Base-by-base conservation (phyloP, 768 basidiomycete species). In the Gelatoporia subvermispora region DNA sequence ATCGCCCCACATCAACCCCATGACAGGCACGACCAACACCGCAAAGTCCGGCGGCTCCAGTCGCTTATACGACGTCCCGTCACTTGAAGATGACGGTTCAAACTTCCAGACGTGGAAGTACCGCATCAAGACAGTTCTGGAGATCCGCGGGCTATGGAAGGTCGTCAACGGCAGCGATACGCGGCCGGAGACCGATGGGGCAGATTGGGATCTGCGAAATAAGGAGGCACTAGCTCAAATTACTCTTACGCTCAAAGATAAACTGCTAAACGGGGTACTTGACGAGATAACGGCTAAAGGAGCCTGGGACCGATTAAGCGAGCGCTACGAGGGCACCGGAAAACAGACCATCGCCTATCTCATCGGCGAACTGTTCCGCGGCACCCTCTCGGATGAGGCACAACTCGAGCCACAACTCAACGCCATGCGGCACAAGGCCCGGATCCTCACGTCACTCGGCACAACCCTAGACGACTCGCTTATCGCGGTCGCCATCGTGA, bases 201-300 rank as follows among this genome's bases (percentile, higher is more conserved):
- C 9, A 10, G 39, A 11, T 18, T 40, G 39, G 39, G 11, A 20
- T 18, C 8, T 18, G 39, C 9, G 39, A 18, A 18, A 61, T 20
- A 42, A 53, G n/a, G 55, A 62, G 44, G 58, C 60, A 1, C 17
- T 35, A 2, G 56, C 54, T 8, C 59, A 64, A 36, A 55, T 62
- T 15, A 50, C 41, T 7, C 59, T 62, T 15, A 62, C 60, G 4
- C 43, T 62, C 13, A 53, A 53, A 24, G 60, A 62, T 20, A 51
- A 59, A 24, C 59, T 59, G 0, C 47, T 62, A 1, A 56, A 45
- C 42, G 41, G 55, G 17, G 58, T 64, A 13, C 37, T 60, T 18
- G 46, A 55, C 42, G 20, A 43, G 1, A 41, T 4, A 11, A 41
- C 46, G 8, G 51, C 59, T 13, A 48, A 41, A 23, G 57, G 57